Base-by-base conservation (phyloP, 257 asterid species). In the Penstemon newberryi region DNA sequence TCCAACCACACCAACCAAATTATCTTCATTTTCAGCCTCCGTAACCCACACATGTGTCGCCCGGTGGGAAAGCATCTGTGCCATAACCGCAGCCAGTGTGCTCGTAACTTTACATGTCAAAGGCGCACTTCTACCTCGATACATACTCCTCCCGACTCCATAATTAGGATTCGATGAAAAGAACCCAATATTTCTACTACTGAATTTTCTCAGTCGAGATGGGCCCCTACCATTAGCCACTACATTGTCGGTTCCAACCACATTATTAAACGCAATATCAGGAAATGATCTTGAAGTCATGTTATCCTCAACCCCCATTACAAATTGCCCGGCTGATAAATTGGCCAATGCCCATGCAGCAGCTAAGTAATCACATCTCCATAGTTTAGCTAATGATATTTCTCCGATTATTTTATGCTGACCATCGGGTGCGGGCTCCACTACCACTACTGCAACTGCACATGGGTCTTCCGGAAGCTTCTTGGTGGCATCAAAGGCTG, bases 1-100 rank as follows among this genome's bases (percentile, higher is more conserved):
- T 25, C 97, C 96, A 40, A 94, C 84, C 15, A 87, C 89, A n/a
- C 99, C 99, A 60, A 89, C 95, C 57, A 93, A 73, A 57, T 15
- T 68, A 60, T 94, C 97, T n/a, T 93, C 95, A 6, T 78, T 74
- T 41, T 85, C 84, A 9, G 77, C 85, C 73, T 90, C 96, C 0
- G 97, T 91, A n/a, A 94, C 99, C 99, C 99, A 94, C 45, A 91
- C 97, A 57, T 91, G 96, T 6, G 86, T 87, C 2, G 97, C 96
- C 12, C 99, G 81, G 72, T 94, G 99, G 2, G 99, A 94, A 79
- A 94, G 60, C 96, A 94, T 89, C 84, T 94, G 99, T 4, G 97
- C 97, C 99, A 91, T 94, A 0, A 94, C 96, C 0, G 99, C 99
- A 0, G 99, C 99, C 75, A 94, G 65, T 3, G 99, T 87, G 49